Conservation (phyloP, 305 asterid genomes). For the Vinca major region DNA sequence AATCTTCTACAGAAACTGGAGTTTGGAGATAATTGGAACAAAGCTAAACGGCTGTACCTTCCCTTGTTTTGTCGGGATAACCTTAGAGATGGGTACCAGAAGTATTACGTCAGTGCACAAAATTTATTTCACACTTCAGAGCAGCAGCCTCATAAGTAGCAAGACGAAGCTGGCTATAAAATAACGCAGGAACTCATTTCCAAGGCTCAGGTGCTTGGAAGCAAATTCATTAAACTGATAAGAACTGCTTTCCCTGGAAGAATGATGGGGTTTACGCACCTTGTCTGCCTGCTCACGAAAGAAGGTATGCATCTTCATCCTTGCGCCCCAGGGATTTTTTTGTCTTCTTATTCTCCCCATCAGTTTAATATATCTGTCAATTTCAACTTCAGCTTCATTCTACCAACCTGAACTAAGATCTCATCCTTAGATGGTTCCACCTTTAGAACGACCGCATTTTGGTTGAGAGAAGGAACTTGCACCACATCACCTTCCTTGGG, state of each 20-base stretch:
- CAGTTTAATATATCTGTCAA: conserved; percentile 45
- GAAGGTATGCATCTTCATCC: not conserved
- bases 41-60: not conserved
- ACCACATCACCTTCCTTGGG: conserved; percentile 79
- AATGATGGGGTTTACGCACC: not conserved
- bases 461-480: conserved; percentile 64
- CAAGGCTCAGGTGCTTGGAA: not conserved
- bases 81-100: not conserved
- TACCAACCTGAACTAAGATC: conserved; percentile 74
- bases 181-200: not conserved
- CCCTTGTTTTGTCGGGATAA: not conserved
- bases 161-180: too few relatives aligned
- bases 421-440: conserved; percentile 62
- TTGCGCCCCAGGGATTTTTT: not conserved
- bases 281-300: too few relatives aligned
- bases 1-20: too few relatives aligned
- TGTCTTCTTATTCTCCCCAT: not conserved
- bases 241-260: not conserved
- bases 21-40: not conserved
- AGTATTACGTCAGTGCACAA: not conserved
- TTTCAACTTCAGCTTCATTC: conserved; percentile 70
- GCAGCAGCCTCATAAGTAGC: not conserved
- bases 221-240: not conserved
- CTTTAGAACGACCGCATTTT: conserved; percentile 57
- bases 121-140: not conserved